These are phyloP conservation scores for Neurospora tetraspora DNA, from an alignment of 495 filamentous ascomycete species.

Conservation along the genomic window DNA sequence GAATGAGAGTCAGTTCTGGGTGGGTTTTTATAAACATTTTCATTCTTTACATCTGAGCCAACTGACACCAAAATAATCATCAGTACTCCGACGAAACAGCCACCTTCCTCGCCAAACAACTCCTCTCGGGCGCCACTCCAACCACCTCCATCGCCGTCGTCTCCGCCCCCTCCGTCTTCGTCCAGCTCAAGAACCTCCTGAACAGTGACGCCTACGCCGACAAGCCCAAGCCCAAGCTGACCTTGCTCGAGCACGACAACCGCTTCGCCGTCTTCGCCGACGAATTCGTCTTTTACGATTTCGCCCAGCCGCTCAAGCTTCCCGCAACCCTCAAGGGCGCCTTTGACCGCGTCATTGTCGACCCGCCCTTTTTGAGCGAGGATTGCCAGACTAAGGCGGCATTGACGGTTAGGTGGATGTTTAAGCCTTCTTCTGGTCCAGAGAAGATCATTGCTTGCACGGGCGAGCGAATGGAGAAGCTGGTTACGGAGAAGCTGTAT, in stretches of 20 bases:
- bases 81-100: constrained; percentile 68
- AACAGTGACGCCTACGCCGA: constrained; percentile 20
- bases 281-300: constrained; percentile 68
- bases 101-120: constrained; percentile 44
- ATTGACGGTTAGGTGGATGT: constrained; percentile 61
- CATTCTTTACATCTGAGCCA: background rate
- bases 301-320: constrained; percentile 51
- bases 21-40: constrained; percentile 18
- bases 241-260: constrained; percentile 60
- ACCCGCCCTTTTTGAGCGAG: constrained; percentile 68
- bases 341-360: constrained; percentile 57
- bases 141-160: constrained; percentile 51
- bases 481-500: constrained; percentile 42
- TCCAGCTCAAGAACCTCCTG: constrained; percentile 59
- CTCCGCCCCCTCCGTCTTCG: constrained; percentile 67
- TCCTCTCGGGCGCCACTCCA: constrained; percentile 48
- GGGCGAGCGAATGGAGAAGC: constrained; percentile 54
- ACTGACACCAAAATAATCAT: background rate
- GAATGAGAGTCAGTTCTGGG: constrained; percentile 76
- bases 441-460: constrained; percentile 53
- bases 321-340: constrained; percentile 42
- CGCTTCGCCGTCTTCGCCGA: constrained; percentile 55
- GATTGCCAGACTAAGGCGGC: constrained; percentile 80
- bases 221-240: constrained; percentile 40
- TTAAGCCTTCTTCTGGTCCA: constrained; percentile 21